Evolutionary conservation across 768 basidiomycete genomes (phyloP).

Genomic region (Rhizopogon rudus): DNA sequence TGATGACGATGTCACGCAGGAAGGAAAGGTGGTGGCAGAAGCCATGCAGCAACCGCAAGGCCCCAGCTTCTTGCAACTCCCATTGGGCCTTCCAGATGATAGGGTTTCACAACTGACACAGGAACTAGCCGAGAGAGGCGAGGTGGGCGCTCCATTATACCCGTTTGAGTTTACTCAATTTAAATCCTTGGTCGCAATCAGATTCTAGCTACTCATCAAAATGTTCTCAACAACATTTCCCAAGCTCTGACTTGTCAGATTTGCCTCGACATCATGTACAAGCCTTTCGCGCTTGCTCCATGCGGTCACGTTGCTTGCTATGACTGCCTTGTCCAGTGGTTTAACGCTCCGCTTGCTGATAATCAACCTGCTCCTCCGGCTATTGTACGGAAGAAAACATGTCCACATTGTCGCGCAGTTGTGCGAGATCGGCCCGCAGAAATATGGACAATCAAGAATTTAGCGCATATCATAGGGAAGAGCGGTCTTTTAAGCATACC

Average conservation of each 20-base stretch:
- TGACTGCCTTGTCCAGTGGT: conserved; percentile 72
- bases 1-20: neutral
- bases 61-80: neutral
- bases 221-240: conserved; percentile 47
- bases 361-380: conserved; percentile 19
- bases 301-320: conserved; percentile 76
- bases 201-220: conserved; percentile 51
- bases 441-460: conserved; percentile 44
- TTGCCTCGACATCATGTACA: conserved; percentile 69
- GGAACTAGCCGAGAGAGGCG: conserved; percentile 36
- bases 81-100: conserved; percentile 2
- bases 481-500: conserved; percentile 42
- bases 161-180: neutral
- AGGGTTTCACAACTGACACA: conserved; percentile 37
- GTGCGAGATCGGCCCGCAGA: conserved; percentile 42
- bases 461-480: conserved; percentile 41
- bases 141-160: conserved; percentile 24
- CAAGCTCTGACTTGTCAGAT: conserved; percentile 74
- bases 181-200: conserved; percentile 14
- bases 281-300: conserved; percentile 69
- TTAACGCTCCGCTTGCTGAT: conserved; percentile 41
- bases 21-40: neutral
- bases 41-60: neutral
- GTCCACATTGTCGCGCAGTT: conserved; percentile 40
- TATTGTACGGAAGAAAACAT: conserved; percentile 35